phyloP scores from a whole-genome alignment of 2,329 filamentous ascomycete genomes.

The Didymella lethalis region DNA sequence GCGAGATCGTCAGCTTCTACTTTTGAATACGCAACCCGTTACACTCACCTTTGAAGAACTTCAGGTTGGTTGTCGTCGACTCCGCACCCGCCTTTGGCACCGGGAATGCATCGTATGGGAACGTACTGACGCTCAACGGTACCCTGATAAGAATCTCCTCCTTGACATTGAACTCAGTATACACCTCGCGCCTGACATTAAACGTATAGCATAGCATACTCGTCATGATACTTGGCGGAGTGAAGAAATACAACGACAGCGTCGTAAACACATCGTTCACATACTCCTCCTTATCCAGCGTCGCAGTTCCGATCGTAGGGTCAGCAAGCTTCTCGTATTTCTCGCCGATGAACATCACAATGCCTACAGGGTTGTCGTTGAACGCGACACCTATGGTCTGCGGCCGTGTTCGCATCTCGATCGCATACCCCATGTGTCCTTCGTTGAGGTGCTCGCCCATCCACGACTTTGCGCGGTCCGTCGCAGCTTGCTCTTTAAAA shows the following conservation, averaged over 20 bases:
- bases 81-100: slow-evolving; percentile 44
- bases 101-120: slow-evolving; percentile 50
- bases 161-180: slow-evolving; percentile 47
- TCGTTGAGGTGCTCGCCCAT: slow-evolving; percentile 41
- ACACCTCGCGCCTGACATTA: slow-evolving; percentile 50
- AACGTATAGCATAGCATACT: slow-evolving; percentile 49
- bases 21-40: background rate
- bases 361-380: slow-evolving; percentile 55
- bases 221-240: slow-evolving; percentile 48
- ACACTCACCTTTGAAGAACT: slow-evolving; percentile 44
- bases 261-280: slow-evolving; percentile 42
- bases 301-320: slow-evolving; percentile 36
- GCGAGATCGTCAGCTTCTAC: slow-evolving; percentile 10
- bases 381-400: slow-evolving; percentile 55
- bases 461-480: slow-evolving; percentile 47
- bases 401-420: slow-evolving; percentile 54
- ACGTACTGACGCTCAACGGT: slow-evolving; percentile 51
- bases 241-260: slow-evolving; percentile 50
- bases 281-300: slow-evolving; percentile 40
- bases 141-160: slow-evolving; percentile 49
- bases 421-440: slow-evolving; percentile 54
- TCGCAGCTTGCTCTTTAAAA: slow-evolving; percentile 44
- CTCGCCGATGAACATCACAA: slow-evolving; percentile 56
- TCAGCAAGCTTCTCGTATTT: slow-evolving; percentile 54
- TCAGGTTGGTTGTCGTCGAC: slow-evolving; percentile 51